Base-by-base conservation (phyloP, 129 eudicot genomes). In the Heracleum sosnowskyi region DNA sequence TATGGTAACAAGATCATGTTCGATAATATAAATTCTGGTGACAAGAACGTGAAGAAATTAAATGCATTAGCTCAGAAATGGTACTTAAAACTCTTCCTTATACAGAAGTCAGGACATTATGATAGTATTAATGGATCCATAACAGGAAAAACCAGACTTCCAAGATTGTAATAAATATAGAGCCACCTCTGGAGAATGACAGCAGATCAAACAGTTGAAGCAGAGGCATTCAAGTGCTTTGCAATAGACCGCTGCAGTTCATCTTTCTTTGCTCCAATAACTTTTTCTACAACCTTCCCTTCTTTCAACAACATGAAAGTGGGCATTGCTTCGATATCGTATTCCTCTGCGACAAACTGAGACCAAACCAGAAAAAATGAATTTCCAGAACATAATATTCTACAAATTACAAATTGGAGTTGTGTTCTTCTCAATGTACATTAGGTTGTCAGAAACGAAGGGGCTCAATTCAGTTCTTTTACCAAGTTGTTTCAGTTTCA, bases 271-370 rank as follows among this genome's bases (percentile, higher is more conserved):
- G 46, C 74, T 69, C 74, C 74, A 36, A 69, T 36, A 69, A 69
- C 74, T 20, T 8, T 69, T 2, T 36, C 74, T 8, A 69, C 74
- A 36, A 69, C 44, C 40, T 69, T 69, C 74, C 91, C 97, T 2
- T 87, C 86, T 81, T 91, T 95, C 40, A 91, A 11, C 78, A 90
- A 83, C 81, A 90, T 8, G 81, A 95, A 95, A 4, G 97, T 91
- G 4, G 98, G 98, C 96, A 95, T 95, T n/a, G 97, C 96, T 79
- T 87, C 94, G 41, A 95, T 86, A 0, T 70, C 46, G 62, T 74
- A 86, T 46, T 95, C 84, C 72, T 79, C 51, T 40, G 96, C 88
- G 75, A 95, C 82, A 8, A 45, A 42, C 97, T 93, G 89, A 60
- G 69, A 1, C n/a, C 24, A 64, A 4, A 62, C 15, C 11, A 18